A percentile compares a stretch with the other conserved stretches of the same genome.
Conservation (phyloP, 768 basidiomycete genomes). For the Arthromyces matolae region DNA sequence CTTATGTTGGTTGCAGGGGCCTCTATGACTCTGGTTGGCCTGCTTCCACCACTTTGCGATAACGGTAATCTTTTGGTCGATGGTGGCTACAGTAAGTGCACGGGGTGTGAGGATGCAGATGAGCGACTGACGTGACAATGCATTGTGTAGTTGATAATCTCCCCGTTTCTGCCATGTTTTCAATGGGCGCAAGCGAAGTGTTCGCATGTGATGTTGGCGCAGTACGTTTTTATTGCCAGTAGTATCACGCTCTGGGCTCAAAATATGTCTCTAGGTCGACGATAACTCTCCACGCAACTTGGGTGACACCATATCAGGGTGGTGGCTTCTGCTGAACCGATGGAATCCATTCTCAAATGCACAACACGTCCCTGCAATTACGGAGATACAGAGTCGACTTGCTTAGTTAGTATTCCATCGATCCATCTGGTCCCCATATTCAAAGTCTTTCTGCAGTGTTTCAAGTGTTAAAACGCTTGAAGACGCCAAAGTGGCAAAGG, state of each 20-base stretch:
- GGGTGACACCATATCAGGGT: conserved; percentile 93
- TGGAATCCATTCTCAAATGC: conserved; percentile 89
- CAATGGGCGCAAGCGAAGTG: conserved; percentile 85
- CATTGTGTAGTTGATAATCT: conserved; percentile 72
- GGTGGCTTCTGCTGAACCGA: conserved; percentile 90
- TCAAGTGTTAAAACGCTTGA: conserved; percentile 94
- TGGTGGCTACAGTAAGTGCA: conserved; percentile 73
- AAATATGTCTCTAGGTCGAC: conserved; percentile 54
- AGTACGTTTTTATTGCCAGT: conserved; percentile 39
- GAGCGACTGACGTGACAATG: no score
- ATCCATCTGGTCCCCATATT: not conserved
- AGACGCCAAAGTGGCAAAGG: conserved; percentile 87
- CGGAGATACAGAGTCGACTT: conserved; percentile 90
- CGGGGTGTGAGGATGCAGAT: no score
- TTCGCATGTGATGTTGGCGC: conserved; percentile 93
- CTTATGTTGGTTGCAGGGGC: conserved; percentile 54
- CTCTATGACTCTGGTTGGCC: conserved; percentile 95
- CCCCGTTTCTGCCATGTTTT: conserved; percentile 88
- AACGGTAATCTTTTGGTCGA: conserved; percentile 91
- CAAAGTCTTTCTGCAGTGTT: conserved; percentile 54
- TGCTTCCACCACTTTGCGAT: conserved; percentile 92
- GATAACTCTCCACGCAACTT: conserved; percentile 94
- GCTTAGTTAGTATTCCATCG: conserved; percentile 70
- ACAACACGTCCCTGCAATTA: conserved; percentile 77
- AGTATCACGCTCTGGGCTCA: not conserved